phyloP scores from a whole-genome alignment of 805 yeast genomes.

The Alloascoidea africana region DNA sequence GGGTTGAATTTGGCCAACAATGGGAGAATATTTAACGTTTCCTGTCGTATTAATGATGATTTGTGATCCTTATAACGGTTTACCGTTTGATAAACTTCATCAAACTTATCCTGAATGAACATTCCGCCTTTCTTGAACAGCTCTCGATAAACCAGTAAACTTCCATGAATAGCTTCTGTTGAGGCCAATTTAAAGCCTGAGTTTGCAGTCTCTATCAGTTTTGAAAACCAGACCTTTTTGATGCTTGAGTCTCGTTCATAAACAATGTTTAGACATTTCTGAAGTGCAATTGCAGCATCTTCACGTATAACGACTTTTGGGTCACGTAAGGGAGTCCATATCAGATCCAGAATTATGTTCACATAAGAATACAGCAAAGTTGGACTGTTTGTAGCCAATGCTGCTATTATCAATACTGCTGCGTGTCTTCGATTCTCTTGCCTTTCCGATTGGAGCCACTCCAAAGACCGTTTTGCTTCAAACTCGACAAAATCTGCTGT shows the following conservation, averaged over 20 bases:
- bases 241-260: slow-evolving; percentile 62
- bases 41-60: slow-evolving; percentile 60
- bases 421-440: slow-evolving; percentile 84
- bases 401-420: slow-evolving; percentile 66
- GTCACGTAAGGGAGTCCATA: slow-evolving; percentile 84
- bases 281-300: slow-evolving; percentile 75
- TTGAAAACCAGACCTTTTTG: slow-evolving; percentile 61
- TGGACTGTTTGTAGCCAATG: slow-evolving; percentile 80
- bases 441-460: slow-evolving; percentile 81
- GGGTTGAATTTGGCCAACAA: slow-evolving; percentile 68
- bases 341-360: slow-evolving; percentile 60
- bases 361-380: slow-evolving; percentile 68
- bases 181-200: slow-evolving; percentile 30
- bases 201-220: slow-evolving; percentile 53
- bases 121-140: slow-evolving; percentile 58
- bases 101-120: slow-evolving; percentile 55
- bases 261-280: slow-evolving; percentile 64
- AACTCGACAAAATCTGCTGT: slow-evolving; percentile 89
- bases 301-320: slow-evolving; percentile 55
- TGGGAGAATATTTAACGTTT: slow-evolving; percentile 75
- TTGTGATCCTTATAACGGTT: slow-evolving; percentile 65
- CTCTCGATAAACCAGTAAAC: slow-evolving; percentile 70
- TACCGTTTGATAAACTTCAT: slow-evolving; percentile 62
- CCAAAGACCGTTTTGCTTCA: slow-evolving; percentile 80
- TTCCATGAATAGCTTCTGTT: slow-evolving; percentile 71